These are phyloP conservation scores for Ottelia alismoides DNA, from an alignment of 106 monocot genomes.

Conservation along the genomic window DNA sequence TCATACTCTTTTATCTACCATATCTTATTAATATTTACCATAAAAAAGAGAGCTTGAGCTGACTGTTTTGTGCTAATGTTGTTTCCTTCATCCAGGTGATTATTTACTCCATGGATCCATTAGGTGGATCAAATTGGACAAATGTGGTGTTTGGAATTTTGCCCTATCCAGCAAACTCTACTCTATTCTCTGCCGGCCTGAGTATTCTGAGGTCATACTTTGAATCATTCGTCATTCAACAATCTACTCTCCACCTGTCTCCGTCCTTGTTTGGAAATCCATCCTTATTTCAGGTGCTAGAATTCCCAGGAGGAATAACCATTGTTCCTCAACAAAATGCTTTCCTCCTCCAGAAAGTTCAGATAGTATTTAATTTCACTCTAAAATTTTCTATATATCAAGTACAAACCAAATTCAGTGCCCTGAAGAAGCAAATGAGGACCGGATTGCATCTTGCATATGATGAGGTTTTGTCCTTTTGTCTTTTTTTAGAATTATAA, in stretches of 20 bases:
- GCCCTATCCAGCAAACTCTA: conserved; percentile 57
- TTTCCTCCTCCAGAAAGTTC: conserved; percentile 69
- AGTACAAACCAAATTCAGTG: conserved; percentile 42
- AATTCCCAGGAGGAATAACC: conserved; percentile 89
- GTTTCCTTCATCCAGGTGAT: conserved; percentile 33
- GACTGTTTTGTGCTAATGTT: not conserved
- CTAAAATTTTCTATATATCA: conserved; percentile 69
- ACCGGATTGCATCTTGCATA: conserved; percentile 60
- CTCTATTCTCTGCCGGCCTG: conserved; percentile 46
- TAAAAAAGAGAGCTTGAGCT: not conserved
- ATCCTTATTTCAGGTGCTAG: conserved; percentile 68
- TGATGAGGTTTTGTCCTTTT: conserved; percentile 88
- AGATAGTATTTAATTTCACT: conserved; percentile 73
- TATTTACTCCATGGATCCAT: conserved; percentile 34
- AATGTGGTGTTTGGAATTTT: conserved; percentile 76
- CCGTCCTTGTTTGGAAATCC: conserved; percentile 72
- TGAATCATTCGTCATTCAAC: conserved; percentile 38
- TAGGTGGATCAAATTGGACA: conserved; percentile 56
- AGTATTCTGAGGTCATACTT: conserved; percentile 71
- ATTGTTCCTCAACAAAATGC: conserved; percentile 67
- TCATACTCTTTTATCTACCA: conserved; percentile 1
- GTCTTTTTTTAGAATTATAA: too few relatives aligned
- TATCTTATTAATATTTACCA: not conserved
- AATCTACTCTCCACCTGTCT: conserved; percentile 56
- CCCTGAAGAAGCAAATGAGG: conserved; percentile 81